phyloP scores from a whole-genome alignment of 768 basidiomycete genomes.

The Flagelloscypha sp. region DNA sequence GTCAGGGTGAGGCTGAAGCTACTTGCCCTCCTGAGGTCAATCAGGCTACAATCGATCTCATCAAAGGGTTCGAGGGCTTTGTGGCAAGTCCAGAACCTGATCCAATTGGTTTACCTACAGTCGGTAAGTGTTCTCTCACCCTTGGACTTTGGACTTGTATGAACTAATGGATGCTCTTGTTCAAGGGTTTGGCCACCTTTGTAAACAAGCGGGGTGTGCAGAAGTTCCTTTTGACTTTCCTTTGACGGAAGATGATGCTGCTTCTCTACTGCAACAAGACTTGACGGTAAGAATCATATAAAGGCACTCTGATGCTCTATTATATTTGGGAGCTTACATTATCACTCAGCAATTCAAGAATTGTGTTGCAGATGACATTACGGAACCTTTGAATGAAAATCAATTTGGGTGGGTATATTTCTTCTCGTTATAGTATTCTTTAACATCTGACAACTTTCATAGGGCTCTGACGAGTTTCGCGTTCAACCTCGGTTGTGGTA shows the following conservation, averaged over 20 bases:
- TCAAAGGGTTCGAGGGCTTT: conserved; percentile 28
- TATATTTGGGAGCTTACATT: too few species aligned
- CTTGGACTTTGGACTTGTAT: too few species aligned
- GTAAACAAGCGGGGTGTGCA: conserved; percentile 19
- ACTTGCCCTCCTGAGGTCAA: conserved; percentile 11
- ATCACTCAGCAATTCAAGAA: conserved; percentile 17
- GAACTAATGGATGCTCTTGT: too few species aligned
- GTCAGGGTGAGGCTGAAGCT: too few species aligned
- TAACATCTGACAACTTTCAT: too few species aligned
- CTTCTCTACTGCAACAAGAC: conserved; percentile 21
- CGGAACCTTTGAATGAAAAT: conserved; percentile 22
- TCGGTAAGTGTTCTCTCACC: too few species aligned
- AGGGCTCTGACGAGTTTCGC: conserved; percentile 23
- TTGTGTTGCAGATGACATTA: conserved; percentile 23
- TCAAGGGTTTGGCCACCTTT: conserved; percentile 28
- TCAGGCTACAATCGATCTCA: conserved; percentile 20
- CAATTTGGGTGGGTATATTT: too few species aligned
- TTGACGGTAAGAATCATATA: too few species aligned
- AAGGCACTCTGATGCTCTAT: too few species aligned
- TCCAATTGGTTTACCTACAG: conserved; percentile 27
- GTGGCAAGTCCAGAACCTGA: conserved; percentile 25
- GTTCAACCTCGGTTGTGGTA: conserved; percentile 23
- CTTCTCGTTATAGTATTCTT: too few species aligned
- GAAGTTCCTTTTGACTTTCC: conserved; percentile 28
- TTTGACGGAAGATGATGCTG: conserved; percentile 20